phyloP scores from a whole-genome alignment of 371 early-diverging fungal species.

The Spraguea lophii region DNA sequence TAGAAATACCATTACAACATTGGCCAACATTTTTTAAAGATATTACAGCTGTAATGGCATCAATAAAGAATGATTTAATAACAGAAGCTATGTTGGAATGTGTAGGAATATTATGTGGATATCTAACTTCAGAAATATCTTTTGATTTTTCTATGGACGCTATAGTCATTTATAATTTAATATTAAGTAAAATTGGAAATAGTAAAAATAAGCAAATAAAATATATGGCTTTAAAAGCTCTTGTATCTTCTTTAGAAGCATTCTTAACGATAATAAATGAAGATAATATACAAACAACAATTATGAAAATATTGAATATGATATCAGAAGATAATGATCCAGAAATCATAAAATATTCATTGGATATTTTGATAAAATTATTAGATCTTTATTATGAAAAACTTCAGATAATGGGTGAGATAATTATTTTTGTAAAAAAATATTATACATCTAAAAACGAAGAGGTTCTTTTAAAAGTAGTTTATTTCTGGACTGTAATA shows the following conservation, averaged over 20 bases:
- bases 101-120: constrained; percentile 3
- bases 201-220: neutral
- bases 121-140: constrained; percentile 4
- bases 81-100: constrained; percentile 10
- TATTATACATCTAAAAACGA: constrained; percentile 12
- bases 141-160: constrained; percentile 3
- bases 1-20: constrained; percentile 11
- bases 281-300: constrained; percentile 7
- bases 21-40: constrained; percentile 8
- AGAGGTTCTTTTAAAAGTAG: constrained; percentile 17
- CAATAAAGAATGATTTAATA: neutral
- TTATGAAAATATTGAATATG: constrained; percentile 16
- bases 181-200: neutral
- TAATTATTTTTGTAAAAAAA: constrained; percentile 13
- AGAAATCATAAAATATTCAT: constrained; percentile 11
- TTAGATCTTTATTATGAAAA: constrained; percentile 19
- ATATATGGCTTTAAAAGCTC: constrained; percentile 12
- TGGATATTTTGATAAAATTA: constrained; percentile 28
- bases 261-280: constrained; percentile 4
- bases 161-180: constrained; percentile 12
- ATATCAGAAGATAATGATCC: constrained; percentile 3
- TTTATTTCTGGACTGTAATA: constrained; percentile 39
- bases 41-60: neutral
- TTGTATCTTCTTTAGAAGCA: constrained; percentile 10
- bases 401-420: constrained; percentile 4